Evolutionary conservation across 208 protist genomes (phyloP).

Genomic region (Leishmania turanica): DNA sequence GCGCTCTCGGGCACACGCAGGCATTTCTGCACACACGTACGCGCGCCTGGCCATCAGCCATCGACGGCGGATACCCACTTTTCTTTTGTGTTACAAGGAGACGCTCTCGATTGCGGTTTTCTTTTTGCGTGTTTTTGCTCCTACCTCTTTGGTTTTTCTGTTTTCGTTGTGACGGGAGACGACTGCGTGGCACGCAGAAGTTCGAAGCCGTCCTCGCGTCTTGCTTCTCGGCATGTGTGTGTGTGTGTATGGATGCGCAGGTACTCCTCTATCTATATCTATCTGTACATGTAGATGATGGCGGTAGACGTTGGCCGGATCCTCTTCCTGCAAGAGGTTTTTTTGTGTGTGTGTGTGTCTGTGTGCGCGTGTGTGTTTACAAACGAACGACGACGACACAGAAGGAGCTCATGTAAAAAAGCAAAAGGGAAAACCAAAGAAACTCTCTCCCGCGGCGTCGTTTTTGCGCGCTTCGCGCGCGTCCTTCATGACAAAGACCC

Average conservation of each 20-base stretch:
- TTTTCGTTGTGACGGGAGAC: background rate
- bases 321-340: background rate
- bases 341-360: too few species aligned
- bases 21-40: background rate
- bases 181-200: background rate
- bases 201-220: background rate
- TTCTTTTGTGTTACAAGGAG: background rate
- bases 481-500: background rate
- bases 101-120: background rate
- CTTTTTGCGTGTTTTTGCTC: background rate
- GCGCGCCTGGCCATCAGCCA: background rate
- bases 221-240: background rate
- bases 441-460: background rate
- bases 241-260: background rate
- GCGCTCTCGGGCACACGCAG: background rate
- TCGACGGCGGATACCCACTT: background rate
- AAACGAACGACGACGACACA: too few species aligned
- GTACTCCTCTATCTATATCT: background rate
- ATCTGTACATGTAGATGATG: background rate
- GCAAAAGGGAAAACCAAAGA: background rate
- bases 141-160: background rate
- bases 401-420: background rate
- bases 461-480: background rate
- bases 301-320: background rate
- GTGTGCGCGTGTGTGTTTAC: too few species aligned